These are phyloP conservation scores for Trebouxia gelatinosa DNA, from an alignment of 163 green algal species.

Conservation along the genomic window DNA sequence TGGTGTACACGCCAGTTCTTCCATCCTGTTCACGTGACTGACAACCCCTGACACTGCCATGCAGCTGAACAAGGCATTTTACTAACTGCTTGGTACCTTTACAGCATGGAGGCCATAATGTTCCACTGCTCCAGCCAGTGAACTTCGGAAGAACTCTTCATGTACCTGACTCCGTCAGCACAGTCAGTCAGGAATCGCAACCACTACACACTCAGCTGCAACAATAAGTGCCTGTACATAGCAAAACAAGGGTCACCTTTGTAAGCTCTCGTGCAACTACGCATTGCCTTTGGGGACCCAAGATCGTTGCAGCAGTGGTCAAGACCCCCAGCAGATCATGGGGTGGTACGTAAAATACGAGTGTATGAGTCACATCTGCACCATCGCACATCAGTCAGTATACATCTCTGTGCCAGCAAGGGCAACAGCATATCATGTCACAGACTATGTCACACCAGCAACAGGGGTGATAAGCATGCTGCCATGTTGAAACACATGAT, in stretches of 20 bases:
- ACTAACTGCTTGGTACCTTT: not conserved
- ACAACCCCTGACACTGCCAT: not conserved
- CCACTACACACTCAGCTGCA: not conserved
- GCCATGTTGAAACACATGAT: not conserved
- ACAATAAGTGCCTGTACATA: not conserved
- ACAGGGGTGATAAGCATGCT: not conserved
- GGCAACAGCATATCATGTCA: not conserved
- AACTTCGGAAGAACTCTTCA: conserved; percentile 55
- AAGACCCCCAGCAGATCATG: conserved; percentile 65
- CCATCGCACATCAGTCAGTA: not conserved
- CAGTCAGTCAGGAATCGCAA: not conserved
- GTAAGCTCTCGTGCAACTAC: conserved; percentile 86
- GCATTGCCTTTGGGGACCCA: conserved; percentile 56
- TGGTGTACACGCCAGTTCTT: not conserved
- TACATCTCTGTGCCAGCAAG: not conserved
- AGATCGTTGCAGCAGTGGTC: conserved; percentile 53
- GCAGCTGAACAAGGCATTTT: not conserved
- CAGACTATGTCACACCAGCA: not conserved
- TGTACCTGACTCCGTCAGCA: conserved; percentile 43
- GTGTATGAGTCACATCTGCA: conserved; percentile 46
- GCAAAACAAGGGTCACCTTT: conserved; percentile 52
- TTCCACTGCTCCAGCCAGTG: conserved; percentile 35
- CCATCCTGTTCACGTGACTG: not conserved
- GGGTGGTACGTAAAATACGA: conserved; percentile 77
- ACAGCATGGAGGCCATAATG: not conserved